Conservation (phyloP, 176 grass and related monocot species). For the Areca catechu region DNA sequence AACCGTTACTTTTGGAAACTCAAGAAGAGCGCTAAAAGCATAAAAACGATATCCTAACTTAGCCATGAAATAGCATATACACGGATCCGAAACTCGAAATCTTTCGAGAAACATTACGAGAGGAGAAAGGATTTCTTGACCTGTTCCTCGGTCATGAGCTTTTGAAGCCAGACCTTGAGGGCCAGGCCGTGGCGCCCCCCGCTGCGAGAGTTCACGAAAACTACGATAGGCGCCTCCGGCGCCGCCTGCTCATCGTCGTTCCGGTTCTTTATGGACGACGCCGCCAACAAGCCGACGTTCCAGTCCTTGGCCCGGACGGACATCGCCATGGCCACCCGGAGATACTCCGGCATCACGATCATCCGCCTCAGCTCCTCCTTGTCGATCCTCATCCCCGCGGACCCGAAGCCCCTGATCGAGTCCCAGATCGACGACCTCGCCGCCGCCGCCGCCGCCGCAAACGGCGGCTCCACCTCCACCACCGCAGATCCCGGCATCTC, state of each 20-base stretch:
- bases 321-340: conserved; percentile 39
- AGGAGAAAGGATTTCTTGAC: conserved; percentile 20
- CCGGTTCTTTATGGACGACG: neutral
- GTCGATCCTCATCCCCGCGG: conserved; percentile 53
- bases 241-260: conserved; percentile 14
- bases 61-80: no score
- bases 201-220: conserved; percentile 87
- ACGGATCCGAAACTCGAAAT: no score
- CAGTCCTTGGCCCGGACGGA: conserved; percentile 44
- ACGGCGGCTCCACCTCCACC: neutral
- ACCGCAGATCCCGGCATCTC: conserved; percentile 42
- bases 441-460: conserved; percentile 15
- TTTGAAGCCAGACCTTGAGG: conserved; percentile 70
- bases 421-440: conserved; percentile 87
- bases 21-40: no score
- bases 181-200: conserved; percentile 73
- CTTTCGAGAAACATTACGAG: no score
- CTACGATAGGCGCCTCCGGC: conserved; percentile 52
- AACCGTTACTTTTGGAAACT: no score
- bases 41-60: no score
- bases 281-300: conserved; percentile 22
- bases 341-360: conserved; percentile 70
- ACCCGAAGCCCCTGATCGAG: conserved; percentile 59
- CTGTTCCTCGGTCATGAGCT: conserved; percentile 91
- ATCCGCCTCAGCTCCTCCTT: conserved; percentile 63